Evolutionary conservation across 805 yeast genomes (phyloP), one percentile per base, ranked within the genome.

Genomic region (Wickerhamiella occidentalis): DNA sequence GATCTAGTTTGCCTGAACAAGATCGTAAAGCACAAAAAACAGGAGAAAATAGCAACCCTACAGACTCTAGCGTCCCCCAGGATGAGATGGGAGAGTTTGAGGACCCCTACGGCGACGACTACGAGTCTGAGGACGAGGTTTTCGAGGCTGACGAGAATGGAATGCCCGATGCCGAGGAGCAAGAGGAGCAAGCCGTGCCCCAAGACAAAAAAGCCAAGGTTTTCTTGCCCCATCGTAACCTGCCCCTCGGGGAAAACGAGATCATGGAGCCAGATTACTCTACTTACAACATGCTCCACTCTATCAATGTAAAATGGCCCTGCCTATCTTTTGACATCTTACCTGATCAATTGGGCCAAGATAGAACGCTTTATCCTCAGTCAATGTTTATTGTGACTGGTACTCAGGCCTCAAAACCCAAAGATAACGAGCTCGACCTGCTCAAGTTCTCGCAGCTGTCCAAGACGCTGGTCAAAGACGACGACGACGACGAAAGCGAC

Each of bases 211-310:
- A 29, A 29, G 58, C 56, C 9, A 56, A 61, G 19, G 68, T 90
- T 40, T 92, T 85, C 67, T 71, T 92, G 55, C 97, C 98, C 18
- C 94, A 87, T 63, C 75, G 79, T 67, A 81, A 92, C 23, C 79
- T 77, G 59, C 96, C 96, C 5, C 73, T 92, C 56, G 96, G 96
- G 1, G 94, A 95, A 1, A 95, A 86, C 68, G 97, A 92, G 69
- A 94, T 83, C 11, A 73, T 92, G 62, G 96, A 90, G 68, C 95
- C 97, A 1, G 98, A 92, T 68, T 95, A 95, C 41, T 72, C 87
- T 6, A 96, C 90, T 2, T 92, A 92, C 64, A 95, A 90, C 61
- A 92, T 92, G 97, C 70, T 92, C 51, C 98, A 92, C 66, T 85
- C 84, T 59, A 85, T 90, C 52, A 85, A 85, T 64, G 70, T 90